Evolutionary conservation across 129 eudicot species (phyloP).

Genomic region (Arctium minus): DNA sequence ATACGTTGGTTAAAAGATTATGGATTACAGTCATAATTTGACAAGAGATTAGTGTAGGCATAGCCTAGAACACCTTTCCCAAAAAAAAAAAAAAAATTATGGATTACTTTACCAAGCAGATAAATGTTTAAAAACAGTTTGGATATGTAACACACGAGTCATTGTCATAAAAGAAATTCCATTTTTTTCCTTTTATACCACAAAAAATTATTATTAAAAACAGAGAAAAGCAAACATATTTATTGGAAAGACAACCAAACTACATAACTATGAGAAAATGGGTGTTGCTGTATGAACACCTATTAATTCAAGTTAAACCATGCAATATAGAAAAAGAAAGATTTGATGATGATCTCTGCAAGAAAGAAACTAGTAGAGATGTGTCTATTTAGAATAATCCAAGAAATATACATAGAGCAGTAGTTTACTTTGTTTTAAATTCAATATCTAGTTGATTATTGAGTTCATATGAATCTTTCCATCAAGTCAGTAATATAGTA

Average conservation of each 20-base stretch:
- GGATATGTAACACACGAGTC: neutral
- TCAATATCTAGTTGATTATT: constrained; percentile 7
- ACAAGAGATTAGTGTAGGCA: too few species aligned
- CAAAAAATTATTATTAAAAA: neutral
- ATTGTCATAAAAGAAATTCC: neutral
- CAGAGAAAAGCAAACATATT: neutral
- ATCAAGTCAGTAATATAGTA: neutral
- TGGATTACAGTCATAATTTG: too few species aligned
- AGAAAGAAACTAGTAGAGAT: too few species aligned
- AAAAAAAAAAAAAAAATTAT: neutral
- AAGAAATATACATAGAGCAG: neutral
- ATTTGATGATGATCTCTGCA: too few species aligned
- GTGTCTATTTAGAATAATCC: too few species aligned
- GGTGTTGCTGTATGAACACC: too few species aligned
- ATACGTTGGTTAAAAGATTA: neutral
- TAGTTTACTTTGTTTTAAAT: neutral
- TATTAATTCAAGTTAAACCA: too few species aligned
- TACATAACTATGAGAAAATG: too few species aligned
- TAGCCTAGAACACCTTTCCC: too few species aligned
- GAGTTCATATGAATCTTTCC: neutral
- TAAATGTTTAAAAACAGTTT: too few species aligned
- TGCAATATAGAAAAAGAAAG: too few species aligned
- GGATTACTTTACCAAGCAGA: too few species aligned
- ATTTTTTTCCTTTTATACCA: neutral
- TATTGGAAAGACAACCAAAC: neutral